Evolutionary conservation across 1,284 basidiomycete genomes (phyloP), one percentile per base, ranked within the genome.

Genomic region (Ganoderma multipileum): DNA sequence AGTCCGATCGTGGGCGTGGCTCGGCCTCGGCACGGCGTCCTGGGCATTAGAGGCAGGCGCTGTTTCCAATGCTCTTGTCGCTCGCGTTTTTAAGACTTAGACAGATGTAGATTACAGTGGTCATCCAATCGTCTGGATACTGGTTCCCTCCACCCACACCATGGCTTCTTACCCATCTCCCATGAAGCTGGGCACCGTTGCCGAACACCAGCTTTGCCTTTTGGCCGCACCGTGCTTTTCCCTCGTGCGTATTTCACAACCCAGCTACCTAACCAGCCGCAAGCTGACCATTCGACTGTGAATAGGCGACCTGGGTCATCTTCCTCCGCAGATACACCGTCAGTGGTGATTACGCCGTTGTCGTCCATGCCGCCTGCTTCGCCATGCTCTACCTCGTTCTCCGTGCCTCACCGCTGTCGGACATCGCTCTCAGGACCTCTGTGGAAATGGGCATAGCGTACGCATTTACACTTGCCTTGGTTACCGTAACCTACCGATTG

Each of bases 401-500:
- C 47, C n/a, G 47, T 26, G 23, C 23, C 2, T 52, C 47, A 12
- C n/a, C n/a, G 23, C 47, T 52, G 47, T 52, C 47, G 23, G 47
- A 52, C 14, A 6, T 52, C 23, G 23, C 47, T 11, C 47, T 52
- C 47, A 52, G 23, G 47, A 52, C 47, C 47, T 52, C 47, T 14
- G 23, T 14, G 11, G 47, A 26, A 5, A 26, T 26, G 11, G 23
- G 12, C 47, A 23, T 12, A 12, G 5, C 23, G n/a, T 52, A 52
- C 23, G 12, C 11, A 6, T 26, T 55, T 2, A 55, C 52, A 7
- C 28, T 33, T 5, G 5, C 16, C 30, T 7, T n/a, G 20, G 33
- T 44, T 20, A 64, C 67, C 7, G 39, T 68, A 9, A 39, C 33
- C 9, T 64, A 61, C 50, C 57, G 67, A 3, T 59, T 68, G 12